Conservation (phyloP, 2,329 filamentous ascomycete species). For the Fusarium armeniacum region DNA sequence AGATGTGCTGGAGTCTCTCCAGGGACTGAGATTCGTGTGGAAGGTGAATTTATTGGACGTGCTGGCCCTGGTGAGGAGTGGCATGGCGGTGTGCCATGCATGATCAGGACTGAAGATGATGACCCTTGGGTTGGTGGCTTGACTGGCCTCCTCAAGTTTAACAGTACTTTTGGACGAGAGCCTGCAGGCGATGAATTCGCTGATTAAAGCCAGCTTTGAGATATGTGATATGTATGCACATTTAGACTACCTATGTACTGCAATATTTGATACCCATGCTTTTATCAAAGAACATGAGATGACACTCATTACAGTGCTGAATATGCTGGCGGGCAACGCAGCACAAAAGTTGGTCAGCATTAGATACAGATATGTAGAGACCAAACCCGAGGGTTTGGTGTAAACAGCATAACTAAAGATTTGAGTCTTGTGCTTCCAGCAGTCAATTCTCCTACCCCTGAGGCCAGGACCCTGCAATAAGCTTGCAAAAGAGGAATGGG, state of each 20-base stretch:
- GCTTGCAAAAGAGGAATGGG: constrained; percentile 4
- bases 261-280: constrained; percentile 39
- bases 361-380: neutral
- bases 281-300: neutral
- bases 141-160: constrained; percentile 95
- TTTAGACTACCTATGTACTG: constrained; percentile 7
- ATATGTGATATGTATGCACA: constrained; percentile 6
- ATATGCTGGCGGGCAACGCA: neutral
- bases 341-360: neutral
- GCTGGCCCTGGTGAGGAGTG: constrained; percentile 61
- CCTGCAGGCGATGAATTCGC: constrained; percentile 51
- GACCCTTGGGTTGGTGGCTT: constrained; percentile 97
- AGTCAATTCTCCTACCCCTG: neutral
- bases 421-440: neutral
- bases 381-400: neutral
- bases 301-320: constrained; percentile 14
- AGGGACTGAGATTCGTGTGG: constrained; percentile 90
- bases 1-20: constrained; percentile 75
- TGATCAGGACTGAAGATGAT: constrained; percentile 82
- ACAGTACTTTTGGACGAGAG: constrained; percentile 86
- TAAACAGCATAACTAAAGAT: neutral
- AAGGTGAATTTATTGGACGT: constrained; percentile 80
- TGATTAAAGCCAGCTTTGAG: constrained; percentile 40
- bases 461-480: neutral
- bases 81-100: constrained; percentile 90